phyloP scores from a whole-genome alignment of 805 yeast species.

The Helenozyma rhizophorensis region DNA sequence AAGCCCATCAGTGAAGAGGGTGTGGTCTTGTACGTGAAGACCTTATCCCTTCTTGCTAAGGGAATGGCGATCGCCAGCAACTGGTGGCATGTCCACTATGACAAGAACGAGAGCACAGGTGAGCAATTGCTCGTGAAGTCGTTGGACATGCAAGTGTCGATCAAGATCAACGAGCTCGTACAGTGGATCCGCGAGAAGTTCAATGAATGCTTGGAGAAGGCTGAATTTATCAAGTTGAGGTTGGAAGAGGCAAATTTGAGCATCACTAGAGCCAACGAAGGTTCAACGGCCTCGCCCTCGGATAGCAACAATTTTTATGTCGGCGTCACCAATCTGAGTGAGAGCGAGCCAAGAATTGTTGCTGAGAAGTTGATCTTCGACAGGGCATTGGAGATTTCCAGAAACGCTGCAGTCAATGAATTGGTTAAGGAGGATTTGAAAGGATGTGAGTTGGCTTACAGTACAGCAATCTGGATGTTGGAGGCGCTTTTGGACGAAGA shows the following conservation, averaged over 20 bases:
- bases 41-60: slow-evolving; percentile 72
- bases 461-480: slow-evolving; percentile 93
- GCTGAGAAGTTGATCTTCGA: slow-evolving; percentile 89
- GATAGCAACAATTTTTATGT: slow-evolving; percentile 9
- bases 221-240: slow-evolving; percentile 67
- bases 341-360: slow-evolving; percentile 30
- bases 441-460: slow-evolving; percentile 84
- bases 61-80: slow-evolving; percentile 83
- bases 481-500: slow-evolving; percentile 68
- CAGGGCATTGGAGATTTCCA: slow-evolving; percentile 87
- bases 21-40: slow-evolving; percentile 75
- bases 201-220: slow-evolving; percentile 84
- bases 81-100: slow-evolving; percentile 71
- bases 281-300: slow-evolving; percentile 2
- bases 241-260: slow-evolving; percentile 46
- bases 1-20: slow-evolving; percentile 78
- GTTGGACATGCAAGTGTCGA: slow-evolving; percentile 19
- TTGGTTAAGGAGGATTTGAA: slow-evolving; percentile 65
- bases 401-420: slow-evolving; percentile 88
- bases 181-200: slow-evolving; percentile 91
- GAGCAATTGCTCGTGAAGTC: slow-evolving; percentile 10
- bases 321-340: slow-evolving; percentile 7
- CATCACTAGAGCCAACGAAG: slow-evolving; percentile 8
- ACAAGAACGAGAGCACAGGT: slow-evolving; percentile 9
- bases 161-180: slow-evolving; percentile 60